Base-by-base conservation (phyloP, 2,329 filamentous ascomycete species). In the Neophaeococcomyces aloes region DNA sequence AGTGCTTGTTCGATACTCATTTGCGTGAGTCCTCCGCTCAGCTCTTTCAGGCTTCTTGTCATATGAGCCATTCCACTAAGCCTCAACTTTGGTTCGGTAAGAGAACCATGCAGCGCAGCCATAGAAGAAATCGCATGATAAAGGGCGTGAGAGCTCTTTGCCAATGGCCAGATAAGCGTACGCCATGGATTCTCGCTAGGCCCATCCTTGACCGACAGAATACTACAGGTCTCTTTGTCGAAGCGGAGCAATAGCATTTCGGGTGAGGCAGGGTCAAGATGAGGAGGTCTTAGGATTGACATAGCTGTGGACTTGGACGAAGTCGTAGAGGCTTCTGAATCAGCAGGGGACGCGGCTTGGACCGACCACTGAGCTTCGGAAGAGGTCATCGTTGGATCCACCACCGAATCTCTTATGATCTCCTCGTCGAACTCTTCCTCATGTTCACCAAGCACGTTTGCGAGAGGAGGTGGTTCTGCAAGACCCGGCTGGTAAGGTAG, bases 111-210 rank as follows among this genome's bases (percentile, higher is more conserved):
- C 53, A 83, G 84, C 1, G 78, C 78, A 1, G 80, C 78, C 68
- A 85, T 74, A 3, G 79, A 78, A 32, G 75, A 73, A 42, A 84
- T 72, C 3, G 81, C 80, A 62, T 84, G 77, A 51, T 78, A 79
- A 29, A 85, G 62, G 2, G 79, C 79, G 2, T 78, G 76, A 3
- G 74, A 80, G 37, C 78, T 69, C 51, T 69, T 70, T 2, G 79
- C 76, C 37, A 85, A 61, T 1, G 81, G 80, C 78, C 79, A 82
- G n/a, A 85, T 67, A 35, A 81, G 65, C 4, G 74, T 83, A 21
- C 79, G 71, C 81, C 81, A 85, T 2, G 80, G 80, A 55, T 84
- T 85, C 53, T 84, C 81, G 1, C 69, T 74, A 5, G 72, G 69
- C 0, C 79, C 80, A 58, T 84, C 79, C 56, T 83, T 83, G 40